Conservation (phyloP, 805 yeast species). For the Saccharomycopsis guyanensis region DNA sequence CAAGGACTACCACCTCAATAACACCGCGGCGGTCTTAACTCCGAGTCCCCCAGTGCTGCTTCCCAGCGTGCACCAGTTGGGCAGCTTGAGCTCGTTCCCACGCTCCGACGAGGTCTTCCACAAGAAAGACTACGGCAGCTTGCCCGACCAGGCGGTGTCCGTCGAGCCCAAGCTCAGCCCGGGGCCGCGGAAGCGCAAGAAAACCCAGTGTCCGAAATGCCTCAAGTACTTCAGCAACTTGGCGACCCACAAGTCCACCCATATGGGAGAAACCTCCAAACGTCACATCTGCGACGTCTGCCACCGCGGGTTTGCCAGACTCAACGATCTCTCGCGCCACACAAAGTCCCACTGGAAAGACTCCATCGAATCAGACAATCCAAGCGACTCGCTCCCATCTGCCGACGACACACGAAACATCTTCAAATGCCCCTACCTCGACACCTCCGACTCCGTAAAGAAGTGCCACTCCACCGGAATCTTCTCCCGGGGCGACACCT, state of each 20-base stretch:
- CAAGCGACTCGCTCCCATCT: not conserved
- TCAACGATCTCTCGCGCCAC: conserved; percentile 80
- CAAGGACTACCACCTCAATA: not conserved
- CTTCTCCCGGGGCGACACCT: conserved; percentile 85
- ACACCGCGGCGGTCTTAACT: not conserved
- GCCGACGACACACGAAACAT: not conserved
- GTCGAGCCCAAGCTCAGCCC: not conserved
- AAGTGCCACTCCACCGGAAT: conserved; percentile 76
- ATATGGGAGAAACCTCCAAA: conserved; percentile 43
- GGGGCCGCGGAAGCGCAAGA: conserved; percentile 33
- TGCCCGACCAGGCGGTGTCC: not conserved
- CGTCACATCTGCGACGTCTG: conserved; percentile 66
- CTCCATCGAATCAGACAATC: conserved; percentile 34
- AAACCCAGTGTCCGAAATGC: conserved; percentile 69
- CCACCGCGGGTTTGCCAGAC: conserved; percentile 77
- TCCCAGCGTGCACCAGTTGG: conserved; percentile 1
- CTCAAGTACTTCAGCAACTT: conserved; percentile 52
- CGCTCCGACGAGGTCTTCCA: not conserved
- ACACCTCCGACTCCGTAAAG: not conserved
- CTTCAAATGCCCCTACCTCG: conserved; percentile 19
- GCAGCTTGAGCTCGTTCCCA: not conserved
- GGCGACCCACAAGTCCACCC: conserved; percentile 73
- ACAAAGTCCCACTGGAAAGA: conserved; percentile 55
- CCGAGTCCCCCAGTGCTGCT: not conserved
- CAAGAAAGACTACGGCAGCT: not conserved